A percentile compares a stretch with the other conserved stretches of the same genome.
phyloP scores from a whole-genome alignment of 495 filamentous ascomycete species.

The Melanomma pulvis-pyrius region DNA sequence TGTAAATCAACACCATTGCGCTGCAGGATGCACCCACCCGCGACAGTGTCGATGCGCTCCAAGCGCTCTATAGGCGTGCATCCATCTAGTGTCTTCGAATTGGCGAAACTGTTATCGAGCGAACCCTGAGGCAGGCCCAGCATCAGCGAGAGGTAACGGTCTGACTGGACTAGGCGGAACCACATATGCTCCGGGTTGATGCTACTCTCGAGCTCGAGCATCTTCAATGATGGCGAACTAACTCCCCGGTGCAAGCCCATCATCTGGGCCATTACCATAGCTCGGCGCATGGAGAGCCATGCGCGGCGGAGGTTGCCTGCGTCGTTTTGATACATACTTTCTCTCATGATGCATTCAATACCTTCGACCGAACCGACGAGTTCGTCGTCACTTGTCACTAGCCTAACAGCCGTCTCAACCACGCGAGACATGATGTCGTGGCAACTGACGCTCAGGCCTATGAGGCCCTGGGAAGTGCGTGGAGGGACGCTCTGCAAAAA shows the following conservation, averaged over 20 bases:
- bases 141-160: constrained; percentile 30
- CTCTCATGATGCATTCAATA: constrained; percentile 55
- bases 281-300: constrained; percentile 52
- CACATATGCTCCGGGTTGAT: constrained; percentile 36
- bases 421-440: constrained; percentile 43
- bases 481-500: constrained; percentile 49
- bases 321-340: constrained; percentile 52
- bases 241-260: constrained; percentile 51
- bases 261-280: constrained; percentile 49
- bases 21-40: constrained; percentile 43
- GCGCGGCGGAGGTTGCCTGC: constrained; percentile 51
- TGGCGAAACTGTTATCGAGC: constrained; percentile 9
- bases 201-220: constrained; percentile 6
- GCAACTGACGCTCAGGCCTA: constrained; percentile 24
- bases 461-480: constrained; percentile 26
- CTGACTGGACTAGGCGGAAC: constrained; percentile 43
- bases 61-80: constrained; percentile 37
- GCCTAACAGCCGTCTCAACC: constrained; percentile 45
- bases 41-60: constrained; percentile 42
- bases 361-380: constrained; percentile 52
- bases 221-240: constrained; percentile 9
- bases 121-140: constrained; percentile 34
- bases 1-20: constrained; percentile 36
- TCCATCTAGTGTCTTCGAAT: constrained; percentile 20
- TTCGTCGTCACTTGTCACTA: constrained; percentile 54